Conservation (phyloP, 2,329 filamentous ascomycete species). For the Alternaria brassicicola region DNA sequence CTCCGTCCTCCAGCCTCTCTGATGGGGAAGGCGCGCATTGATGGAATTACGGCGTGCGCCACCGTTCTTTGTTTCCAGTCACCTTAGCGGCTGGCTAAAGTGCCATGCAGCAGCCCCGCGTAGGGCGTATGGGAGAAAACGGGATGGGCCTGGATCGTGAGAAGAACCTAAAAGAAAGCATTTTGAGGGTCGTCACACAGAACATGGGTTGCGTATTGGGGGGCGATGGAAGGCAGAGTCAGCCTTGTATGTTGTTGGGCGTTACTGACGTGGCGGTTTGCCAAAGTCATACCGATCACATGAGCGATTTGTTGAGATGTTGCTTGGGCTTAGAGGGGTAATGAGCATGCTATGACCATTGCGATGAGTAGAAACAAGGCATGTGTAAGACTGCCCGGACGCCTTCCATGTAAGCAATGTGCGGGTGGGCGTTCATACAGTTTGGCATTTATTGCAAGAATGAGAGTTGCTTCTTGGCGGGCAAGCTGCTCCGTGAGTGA, state of each 20-base stretch:
- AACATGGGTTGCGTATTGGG: background rate
- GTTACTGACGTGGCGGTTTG: background rate
- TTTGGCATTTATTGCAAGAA: background rate
- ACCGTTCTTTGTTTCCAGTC: constrained; percentile 2
- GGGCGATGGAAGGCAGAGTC: background rate
- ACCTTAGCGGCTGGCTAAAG: constrained; percentile 11
- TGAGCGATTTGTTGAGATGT: background rate
- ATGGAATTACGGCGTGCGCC: background rate
- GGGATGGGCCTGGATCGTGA: background rate
- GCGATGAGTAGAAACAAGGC: background rate
- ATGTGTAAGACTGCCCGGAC: background rate
- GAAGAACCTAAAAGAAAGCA: background rate
- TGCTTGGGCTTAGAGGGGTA: background rate
- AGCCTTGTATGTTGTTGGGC: background rate
- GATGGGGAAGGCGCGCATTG: background rate
- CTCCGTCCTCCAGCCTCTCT: background rate
- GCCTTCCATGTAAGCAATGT: background rate
- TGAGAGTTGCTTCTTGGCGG: background rate
- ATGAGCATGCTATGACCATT: background rate
- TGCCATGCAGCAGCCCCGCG: constrained; percentile 1
- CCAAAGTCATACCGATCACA: background rate
- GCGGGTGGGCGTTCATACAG: background rate
- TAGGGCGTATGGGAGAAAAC: constrained; percentile 4
- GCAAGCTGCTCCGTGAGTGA: background rate
- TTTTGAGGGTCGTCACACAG: background rate